Conservation (phyloP, 768 basidiomycete species). For the Hirschioporus abietinus region DNA sequence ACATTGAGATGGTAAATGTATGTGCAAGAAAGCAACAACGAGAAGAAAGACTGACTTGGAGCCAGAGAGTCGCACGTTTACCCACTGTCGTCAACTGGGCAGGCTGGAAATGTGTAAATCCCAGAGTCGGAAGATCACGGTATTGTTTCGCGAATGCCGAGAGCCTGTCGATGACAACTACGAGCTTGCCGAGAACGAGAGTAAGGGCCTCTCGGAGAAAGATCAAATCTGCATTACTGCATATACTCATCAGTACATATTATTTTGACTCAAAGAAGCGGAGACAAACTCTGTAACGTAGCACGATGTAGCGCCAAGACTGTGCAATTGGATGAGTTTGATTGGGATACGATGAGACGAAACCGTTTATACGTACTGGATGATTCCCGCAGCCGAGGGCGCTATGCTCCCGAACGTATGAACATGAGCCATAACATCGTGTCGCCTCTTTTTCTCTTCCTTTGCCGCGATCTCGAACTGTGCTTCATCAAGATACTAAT, state of each 20-base stretch:
- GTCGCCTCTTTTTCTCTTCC: constrained; percentile 95
- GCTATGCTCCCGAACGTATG: constrained; percentile 94
- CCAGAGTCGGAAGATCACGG: constrained; percentile 85
- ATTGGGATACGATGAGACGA: constrained; percentile 6
- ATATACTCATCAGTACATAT: not conserved
- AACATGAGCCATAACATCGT: constrained; percentile 99
- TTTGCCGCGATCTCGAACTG: constrained; percentile 90
- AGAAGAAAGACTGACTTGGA: constrained; percentile 53
- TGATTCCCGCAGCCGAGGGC: constrained; percentile 92
- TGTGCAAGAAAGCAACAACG: not conserved
- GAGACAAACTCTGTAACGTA: constrained; percentile 91
- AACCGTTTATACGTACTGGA: constrained; percentile 56
- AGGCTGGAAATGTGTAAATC: constrained; percentile 98
- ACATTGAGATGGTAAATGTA: not conserved
- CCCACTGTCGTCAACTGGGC: constrained; percentile 98
- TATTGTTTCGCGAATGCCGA: constrained; percentile 80
- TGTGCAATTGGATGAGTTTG: constrained; percentile 20
- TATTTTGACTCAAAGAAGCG: not conserved
- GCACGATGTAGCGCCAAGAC: constrained; percentile 95
- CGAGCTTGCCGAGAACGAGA: constrained; percentile 83
- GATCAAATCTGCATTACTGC: constrained; percentile 95
- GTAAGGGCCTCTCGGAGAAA: constrained; percentile 87
- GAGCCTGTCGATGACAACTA: constrained; percentile 84
- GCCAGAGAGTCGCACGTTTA: constrained; percentile 94
- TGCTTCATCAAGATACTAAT: constrained; percentile 72